Evolutionary conservation across 306 rosid species (phyloP), one percentile per base, ranked within the genome.

Genomic region (Clitoria ternatea): DNA sequence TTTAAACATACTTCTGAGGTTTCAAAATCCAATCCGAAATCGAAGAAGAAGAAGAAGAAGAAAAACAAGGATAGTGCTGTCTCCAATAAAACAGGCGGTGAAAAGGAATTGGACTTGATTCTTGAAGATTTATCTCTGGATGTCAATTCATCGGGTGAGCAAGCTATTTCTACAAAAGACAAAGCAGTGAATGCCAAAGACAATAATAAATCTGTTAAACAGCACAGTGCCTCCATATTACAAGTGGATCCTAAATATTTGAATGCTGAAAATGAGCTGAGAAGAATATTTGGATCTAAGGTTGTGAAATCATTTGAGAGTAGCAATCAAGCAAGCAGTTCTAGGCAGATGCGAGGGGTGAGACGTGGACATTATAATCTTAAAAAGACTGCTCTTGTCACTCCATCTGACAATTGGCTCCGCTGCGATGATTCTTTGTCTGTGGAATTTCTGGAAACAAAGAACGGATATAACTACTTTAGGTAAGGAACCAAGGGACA

Each of bases 11-110:
- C 59, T 26, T 52, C 69, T 47, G 82, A 35, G 36, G 81, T 69
- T 73, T 70, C 81, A 22, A 53, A 74, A 18, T 81, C 96, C 5
- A 81, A 57, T 84, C 12, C 77, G 2, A 88, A 90, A 71, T 84
- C 86, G 30, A 90, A 85, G 94, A 93, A 90, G 76, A 93, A 93
- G 94, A 93, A 93, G 61, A 92, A 88, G 82, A 93, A 88, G 88
- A 93, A 78, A 74, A 74, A 56, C 69, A 87, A 89, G 80, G 90
- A 83, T 61, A 83, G 33, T 69, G 78, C 83, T 77, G 77, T 78
- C 52, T 54, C 79, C 47, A 53, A 66, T 68, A 77, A 83, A 32
- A 66, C 29, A 6, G 77, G 69, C 68, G 82, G 24, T 22, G 93
- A 77, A 17, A 77, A 88, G 7, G 76, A 90, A 42, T 64, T 81